phyloP scores from a whole-genome alignment of 2,329 filamentous ascomycete genomes.

The Monilinia laxa region DNA sequence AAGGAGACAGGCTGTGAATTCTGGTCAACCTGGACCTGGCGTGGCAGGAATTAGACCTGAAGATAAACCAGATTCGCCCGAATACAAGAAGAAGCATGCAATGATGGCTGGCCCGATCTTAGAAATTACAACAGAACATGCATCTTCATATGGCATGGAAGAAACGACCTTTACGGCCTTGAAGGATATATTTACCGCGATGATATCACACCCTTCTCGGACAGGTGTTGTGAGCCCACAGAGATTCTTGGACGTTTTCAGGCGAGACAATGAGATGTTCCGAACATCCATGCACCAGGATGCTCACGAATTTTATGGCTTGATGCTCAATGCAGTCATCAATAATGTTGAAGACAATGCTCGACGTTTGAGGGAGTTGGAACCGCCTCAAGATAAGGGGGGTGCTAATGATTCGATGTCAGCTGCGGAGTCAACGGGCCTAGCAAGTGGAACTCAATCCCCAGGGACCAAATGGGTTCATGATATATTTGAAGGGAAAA shows the following conservation, averaged over 20 bases:
- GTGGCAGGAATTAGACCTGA: constrained; percentile 63
- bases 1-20: constrained; percentile 54
- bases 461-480: constrained; percentile 86
- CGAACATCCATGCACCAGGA: constrained; percentile 97
- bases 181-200: constrained; percentile 92
- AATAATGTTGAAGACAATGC: constrained; percentile 90
- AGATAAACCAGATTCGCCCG: constrained; percentile 90
- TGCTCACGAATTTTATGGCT: constrained; percentile 93
- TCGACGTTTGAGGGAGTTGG: constrained; percentile 57
- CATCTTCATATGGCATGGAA: constrained; percentile 81
- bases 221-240: constrained; percentile 90
- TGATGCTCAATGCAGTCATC: constrained; percentile 94
- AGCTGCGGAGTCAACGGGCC: constrained; percentile 43
- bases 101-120: constrained; percentile 84
- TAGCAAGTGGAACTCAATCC: constrained; percentile 47
- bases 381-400: constrained; percentile 44
- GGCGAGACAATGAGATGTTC: constrained; percentile 96
- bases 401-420: constrained; percentile 54
- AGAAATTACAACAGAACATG: constrained; percentile 79
- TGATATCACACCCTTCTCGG: constrained; percentile 76
- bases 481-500: constrained; percentile 89
- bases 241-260: constrained; percentile 89
- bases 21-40: constrained; percentile 54
- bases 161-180: constrained; percentile 92
- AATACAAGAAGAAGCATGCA: constrained; percentile 97